Conservation (phyloP, 2,329 filamentous ascomycete genomes). For the Sporothrix phasma region DNA sequence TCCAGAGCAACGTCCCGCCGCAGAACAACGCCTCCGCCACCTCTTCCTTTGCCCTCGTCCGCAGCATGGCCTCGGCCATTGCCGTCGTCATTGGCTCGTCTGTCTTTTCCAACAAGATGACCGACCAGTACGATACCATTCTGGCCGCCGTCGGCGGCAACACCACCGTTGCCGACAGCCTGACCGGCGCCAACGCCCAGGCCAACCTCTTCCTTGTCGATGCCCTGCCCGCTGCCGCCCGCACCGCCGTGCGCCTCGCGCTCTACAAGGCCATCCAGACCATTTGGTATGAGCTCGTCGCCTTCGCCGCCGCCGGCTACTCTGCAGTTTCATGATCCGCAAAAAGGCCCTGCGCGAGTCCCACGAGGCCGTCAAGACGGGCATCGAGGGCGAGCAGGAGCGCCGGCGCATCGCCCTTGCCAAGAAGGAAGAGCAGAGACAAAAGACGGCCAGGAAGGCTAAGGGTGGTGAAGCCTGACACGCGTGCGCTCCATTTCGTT, state of each 20-base stretch:
- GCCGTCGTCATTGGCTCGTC: slow-evolving; percentile 17
- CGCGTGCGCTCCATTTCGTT: too few relatives aligned
- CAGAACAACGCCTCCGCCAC: slow-evolving; percentile 51
- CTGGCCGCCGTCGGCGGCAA: slow-evolving; percentile 12
- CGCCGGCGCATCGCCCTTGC: slow-evolving; percentile 17
- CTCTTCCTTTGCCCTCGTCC: slow-evolving; percentile 46
- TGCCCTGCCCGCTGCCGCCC: slow-evolving; percentile 32
- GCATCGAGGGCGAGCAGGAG: slow-evolving; percentile 28
- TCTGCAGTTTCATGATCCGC: slow-evolving; percentile 38
- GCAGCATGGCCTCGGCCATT: slow-evolving; percentile 31
- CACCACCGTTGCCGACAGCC: background rate
- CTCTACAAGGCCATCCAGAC: slow-evolving; percentile 40
- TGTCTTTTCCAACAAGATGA: slow-evolving; percentile 19
- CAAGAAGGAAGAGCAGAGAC: slow-evolving; percentile 1
- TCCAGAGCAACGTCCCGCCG: slow-evolving; percentile 48
- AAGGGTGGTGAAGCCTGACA: background rate
- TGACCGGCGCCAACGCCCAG: slow-evolving; percentile 17
- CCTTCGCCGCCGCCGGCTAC: slow-evolving; percentile 38
- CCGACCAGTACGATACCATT: slow-evolving; percentile 9
- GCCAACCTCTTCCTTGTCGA: slow-evolving; percentile 35
- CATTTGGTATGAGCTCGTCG: slow-evolving; percentile 49
- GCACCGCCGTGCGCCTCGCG: slow-evolving; percentile 36
- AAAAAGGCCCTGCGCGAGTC: slow-evolving; percentile 41
- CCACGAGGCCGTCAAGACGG: slow-evolving; percentile 50
- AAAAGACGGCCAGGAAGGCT: background rate